A percentile compares a stretch with the other conserved stretches of the same genome.
Evolutionary conservation across 176 grass and related monocot species (phyloP).

Genomic region (Miscanthus lutarioriparius): DNA sequence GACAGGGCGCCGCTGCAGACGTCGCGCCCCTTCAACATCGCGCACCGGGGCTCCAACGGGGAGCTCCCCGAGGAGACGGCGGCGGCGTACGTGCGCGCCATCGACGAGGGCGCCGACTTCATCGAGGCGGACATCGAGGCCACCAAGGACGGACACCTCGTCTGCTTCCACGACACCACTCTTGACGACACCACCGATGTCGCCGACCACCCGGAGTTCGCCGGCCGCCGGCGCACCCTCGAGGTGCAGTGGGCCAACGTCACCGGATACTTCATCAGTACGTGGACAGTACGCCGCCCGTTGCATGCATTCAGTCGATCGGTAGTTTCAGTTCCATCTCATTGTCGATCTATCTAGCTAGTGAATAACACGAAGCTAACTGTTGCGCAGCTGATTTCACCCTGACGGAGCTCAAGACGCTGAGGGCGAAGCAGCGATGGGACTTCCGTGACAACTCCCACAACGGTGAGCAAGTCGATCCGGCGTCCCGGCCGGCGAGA

Average conservation of each 20-base stretch:
- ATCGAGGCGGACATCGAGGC: constrained; percentile 53
- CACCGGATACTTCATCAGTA: constrained; percentile 49
- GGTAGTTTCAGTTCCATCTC: background rate
- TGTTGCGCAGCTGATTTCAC: constrained; percentile 49
- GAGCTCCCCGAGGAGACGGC: constrained; percentile 59
- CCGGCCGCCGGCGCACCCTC: constrained; percentile 34
- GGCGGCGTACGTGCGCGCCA: constrained; percentile 48
- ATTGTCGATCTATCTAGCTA: background rate
- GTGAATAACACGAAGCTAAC: background rate
- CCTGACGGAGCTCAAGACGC: constrained; percentile 50
- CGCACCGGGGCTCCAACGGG: constrained; percentile 56
- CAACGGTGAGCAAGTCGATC: constrained; percentile 26
- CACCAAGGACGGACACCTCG: constrained; percentile 54
- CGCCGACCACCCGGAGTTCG: constrained; percentile 49
- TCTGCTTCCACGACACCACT: constrained; percentile 58
- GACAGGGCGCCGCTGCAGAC: constrained; percentile 39
- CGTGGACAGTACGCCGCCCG: background rate
- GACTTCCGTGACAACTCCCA: constrained; percentile 46
- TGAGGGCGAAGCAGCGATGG: constrained; percentile 49
- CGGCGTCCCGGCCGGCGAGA: background rate
- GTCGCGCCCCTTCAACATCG: constrained; percentile 52
- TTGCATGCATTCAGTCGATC: background rate
- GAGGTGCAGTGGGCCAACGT: constrained; percentile 55
- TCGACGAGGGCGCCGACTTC: constrained; percentile 65
- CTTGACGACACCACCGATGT: constrained; percentile 53